Evolutionary conservation across 352 stramenopile species (phyloP), one percentile per base, ranked within the genome.

Genomic region (Globisporangium megalacanthum): DNA sequence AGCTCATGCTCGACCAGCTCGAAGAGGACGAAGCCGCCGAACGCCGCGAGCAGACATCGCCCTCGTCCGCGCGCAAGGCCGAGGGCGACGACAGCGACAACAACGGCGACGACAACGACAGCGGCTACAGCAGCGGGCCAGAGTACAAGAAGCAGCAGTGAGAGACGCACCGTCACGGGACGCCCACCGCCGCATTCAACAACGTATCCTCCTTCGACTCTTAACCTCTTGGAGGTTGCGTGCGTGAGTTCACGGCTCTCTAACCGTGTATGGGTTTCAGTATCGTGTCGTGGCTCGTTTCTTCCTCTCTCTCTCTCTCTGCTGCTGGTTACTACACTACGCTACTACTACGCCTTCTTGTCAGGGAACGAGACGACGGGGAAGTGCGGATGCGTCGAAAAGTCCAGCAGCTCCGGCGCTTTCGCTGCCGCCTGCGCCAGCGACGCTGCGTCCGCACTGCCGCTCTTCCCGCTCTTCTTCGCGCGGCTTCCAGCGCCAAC

Each of bases 321-420:
- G 20, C 36, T 22, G 3, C n/a, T 20, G 29, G 25, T 8, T 14
- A 25, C 4, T 15, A 13, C 5, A 8, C 14, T 17, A 54, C 15
- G 14, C 33, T 54, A 61, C 35, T 39, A 17, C 33, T 54, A 61
- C 35, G 47, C 48, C 35, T 47, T 68, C 44, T 63, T 60, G 41
- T 62, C 54, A 6, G 60, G 52, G 52, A 89, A 83, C n/a, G 64
- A 45, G 14, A 88, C 61, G 13, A 88, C 68, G 0, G 81, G 78
- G 56, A 89, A 92, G 49, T 89, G 79, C 29, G 79, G 77, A 55
- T 92, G 82, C 49, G 73, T 66, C 25, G 74, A 72, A 49, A 89
- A 89, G 55, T 92, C 75, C 6, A 89, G 69, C 51, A 72, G 60
- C 52, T 73, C 68, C 29, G 59, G 58, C 15, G 44, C 44, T 31